These are phyloP conservation scores for Sarcodon sp. DNA, from an alignment of 768 basidiomycete species.

Conservation along the genomic window DNA sequence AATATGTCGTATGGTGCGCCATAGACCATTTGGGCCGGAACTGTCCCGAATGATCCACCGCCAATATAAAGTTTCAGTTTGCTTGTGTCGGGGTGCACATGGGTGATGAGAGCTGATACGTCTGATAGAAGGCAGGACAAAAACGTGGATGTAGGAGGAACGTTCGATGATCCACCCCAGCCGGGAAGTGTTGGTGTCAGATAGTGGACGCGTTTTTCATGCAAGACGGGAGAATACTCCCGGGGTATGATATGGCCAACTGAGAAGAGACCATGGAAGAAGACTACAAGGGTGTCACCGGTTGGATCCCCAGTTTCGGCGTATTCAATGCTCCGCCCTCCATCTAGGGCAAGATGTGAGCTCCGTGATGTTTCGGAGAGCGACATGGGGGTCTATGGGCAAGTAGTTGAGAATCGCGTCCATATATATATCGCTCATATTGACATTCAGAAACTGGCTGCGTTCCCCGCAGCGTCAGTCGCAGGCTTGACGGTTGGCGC, in stretches of 20 bases:
- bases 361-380: too few relatives aligned
- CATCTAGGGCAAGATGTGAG: constrained; percentile 10
- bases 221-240: constrained; percentile 17
- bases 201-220: constrained; percentile 28
- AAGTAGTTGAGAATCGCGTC: too few relatives aligned
- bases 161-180: constrained; percentile 41
- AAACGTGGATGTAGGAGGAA: constrained; percentile 21
- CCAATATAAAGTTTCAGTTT: constrained; percentile 34
- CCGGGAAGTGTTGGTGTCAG: constrained; percentile 43
- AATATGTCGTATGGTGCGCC: constrained; percentile 37
- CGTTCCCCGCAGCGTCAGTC: too few relatives aligned
- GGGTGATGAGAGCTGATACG: constrained; percentile 31
- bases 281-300: constrained; percentile 35
- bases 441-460: too few relatives aligned
- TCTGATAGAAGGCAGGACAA: constrained; percentile 28
- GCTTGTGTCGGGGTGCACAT: constrained; percentile 30
- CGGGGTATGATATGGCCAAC: constrained; percentile 36
- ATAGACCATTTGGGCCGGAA: constrained; percentile 43
- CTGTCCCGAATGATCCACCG: constrained; percentile 42
- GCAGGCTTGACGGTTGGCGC: too few relatives aligned
- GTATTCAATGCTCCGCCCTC: constrained; percentile 41
- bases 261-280: constrained; percentile 42
- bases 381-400: too few relatives aligned
- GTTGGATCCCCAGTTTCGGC: constrained; percentile 34
- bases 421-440: too few relatives aligned